These are phyloP conservation scores for Arctium lappa DNA, from an alignment of 129 eudicot genomes.

Conservation along the genomic window DNA sequence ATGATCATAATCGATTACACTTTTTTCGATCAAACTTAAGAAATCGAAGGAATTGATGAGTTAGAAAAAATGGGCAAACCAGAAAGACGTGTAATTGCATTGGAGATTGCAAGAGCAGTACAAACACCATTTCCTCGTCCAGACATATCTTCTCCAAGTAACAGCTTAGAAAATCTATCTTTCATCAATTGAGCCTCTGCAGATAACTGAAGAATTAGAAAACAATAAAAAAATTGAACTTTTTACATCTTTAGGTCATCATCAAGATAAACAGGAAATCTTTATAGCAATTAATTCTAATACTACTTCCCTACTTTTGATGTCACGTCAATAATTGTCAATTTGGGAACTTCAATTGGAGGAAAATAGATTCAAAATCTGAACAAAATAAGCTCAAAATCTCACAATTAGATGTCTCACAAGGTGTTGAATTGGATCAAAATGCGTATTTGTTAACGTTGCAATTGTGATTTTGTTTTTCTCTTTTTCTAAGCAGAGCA, in stretches of 20 bases:
- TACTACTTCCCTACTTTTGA: not conserved
- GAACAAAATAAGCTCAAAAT: slow-evolving; percentile 1
- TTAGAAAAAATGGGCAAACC: slow-evolving; percentile 41
- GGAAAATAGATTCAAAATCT: not conserved
- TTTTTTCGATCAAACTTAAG: not conserved
- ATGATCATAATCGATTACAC: not conserved
- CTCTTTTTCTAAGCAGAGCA: not conserved
- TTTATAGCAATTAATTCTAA: not conserved
- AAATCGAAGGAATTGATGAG: not conserved
- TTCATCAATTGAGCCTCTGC: slow-evolving; percentile 68
- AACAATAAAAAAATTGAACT: slow-evolving; percentile 2
- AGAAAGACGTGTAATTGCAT: slow-evolving; percentile 77
- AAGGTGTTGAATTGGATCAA: not conserved
- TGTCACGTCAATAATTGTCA: not conserved
- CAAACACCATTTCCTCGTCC: slow-evolving; percentile 79
- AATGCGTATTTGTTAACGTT: not conserved
- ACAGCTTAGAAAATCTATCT: slow-evolving; percentile 63
- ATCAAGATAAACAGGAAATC: not conserved
- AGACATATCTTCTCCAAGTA: slow-evolving; percentile 82
- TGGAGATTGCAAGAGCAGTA: slow-evolving; percentile 77
- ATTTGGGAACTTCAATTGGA: not conserved
- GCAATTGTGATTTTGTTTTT: not conserved
- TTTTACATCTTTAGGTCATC: not conserved
- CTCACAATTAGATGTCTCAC: not conserved
- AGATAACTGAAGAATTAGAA: slow-evolving; percentile 8